A percentile compares a stretch with the other conserved stretches of the same genome.
phyloP scores from a whole-genome alignment of 768 basidiomycete species.

The Lactarius hengduanensis region DNA sequence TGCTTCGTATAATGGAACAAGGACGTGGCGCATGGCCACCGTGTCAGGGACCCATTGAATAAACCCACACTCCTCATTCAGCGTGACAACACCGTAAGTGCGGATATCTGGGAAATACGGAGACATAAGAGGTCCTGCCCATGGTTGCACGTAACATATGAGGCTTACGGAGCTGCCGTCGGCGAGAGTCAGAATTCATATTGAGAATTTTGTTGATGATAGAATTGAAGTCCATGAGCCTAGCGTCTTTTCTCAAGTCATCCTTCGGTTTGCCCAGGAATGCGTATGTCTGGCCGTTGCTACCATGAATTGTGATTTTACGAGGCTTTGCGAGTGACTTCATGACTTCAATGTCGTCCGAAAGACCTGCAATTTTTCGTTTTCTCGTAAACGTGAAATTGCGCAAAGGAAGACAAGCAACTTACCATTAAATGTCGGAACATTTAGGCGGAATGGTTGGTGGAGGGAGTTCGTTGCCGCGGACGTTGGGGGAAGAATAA shows the following conservation, averaged over 20 bases:
- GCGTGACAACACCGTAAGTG: slow-evolving; percentile 96
- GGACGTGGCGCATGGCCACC: slow-evolving; percentile 71
- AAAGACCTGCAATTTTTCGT: slow-evolving; percentile 51
- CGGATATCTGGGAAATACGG: slow-evolving; percentile 70
- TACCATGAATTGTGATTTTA: slow-evolving; percentile 82
- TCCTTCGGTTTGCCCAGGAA: slow-evolving; percentile 98
- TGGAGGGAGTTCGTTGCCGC: slow-evolving; percentile 53
- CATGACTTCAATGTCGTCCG: slow-evolving; percentile 89
- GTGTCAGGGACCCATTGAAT: slow-evolving; percentile 99
- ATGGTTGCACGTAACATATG: neutral
- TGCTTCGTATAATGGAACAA: slow-evolving; percentile 64
- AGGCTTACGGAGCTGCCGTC: slow-evolving; percentile 81
- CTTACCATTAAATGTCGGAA: slow-evolving; percentile 76
- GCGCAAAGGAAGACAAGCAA: neutral
- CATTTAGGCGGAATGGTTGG: slow-evolving; percentile 75
- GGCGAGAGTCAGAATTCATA: slow-evolving; percentile 88
- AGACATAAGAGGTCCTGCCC: slow-evolving; percentile 13
- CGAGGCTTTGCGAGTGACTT: slow-evolving; percentile 86
- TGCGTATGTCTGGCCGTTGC: slow-evolving; percentile 79
- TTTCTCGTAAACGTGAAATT: neutral
- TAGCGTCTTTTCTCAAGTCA: slow-evolving; percentile 94
- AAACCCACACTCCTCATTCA: slow-evolving; percentile 96
- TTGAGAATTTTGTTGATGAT: slow-evolving; percentile 97
- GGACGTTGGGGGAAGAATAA: slow-evolving; percentile 77
- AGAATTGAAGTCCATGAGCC: slow-evolving; percentile 96